Conservation (phyloP, 75 land plant genomes). For the Sequoia sempervirens region DNA sequence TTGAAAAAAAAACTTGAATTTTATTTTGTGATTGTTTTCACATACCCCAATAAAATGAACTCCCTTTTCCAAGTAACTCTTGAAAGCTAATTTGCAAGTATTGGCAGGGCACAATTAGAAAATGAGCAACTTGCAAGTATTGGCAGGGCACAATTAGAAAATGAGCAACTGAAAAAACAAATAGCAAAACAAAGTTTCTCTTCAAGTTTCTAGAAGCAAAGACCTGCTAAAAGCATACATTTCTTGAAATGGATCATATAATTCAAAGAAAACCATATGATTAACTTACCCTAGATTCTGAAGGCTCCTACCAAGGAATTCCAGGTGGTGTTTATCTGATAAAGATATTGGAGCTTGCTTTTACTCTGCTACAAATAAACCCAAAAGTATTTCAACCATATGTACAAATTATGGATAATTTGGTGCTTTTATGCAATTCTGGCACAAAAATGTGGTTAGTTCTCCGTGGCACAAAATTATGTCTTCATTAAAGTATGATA, state of each 20-base stretch:
- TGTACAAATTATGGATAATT: neutral
- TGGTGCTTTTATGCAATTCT: too few species aligned
- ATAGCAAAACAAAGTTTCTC: neutral
- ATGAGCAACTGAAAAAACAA: neutral
- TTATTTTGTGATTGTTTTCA: neutral
- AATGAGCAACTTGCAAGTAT: neutral
- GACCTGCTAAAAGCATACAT: neutral
- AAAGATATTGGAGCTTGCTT: slow-evolving; percentile 87
- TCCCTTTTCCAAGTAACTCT: neutral
- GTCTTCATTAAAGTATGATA: too few species aligned
- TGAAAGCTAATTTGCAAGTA: neutral
- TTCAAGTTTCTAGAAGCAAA: neutral
- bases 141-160: neutral
- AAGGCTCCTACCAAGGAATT: slow-evolving; percentile 69
- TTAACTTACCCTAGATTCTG: slow-evolving; percentile 57
- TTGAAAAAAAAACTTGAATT: neutral
- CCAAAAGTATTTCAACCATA: neutral
- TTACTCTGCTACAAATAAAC: slow-evolving; percentile 13
- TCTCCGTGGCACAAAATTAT: too few species aligned
- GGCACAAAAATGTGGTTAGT: too few species aligned
- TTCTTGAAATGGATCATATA: neutral
- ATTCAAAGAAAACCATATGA: neutral
- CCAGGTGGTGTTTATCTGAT: slow-evolving; percentile 78
- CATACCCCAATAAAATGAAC: neutral
- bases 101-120: neutral